Evolutionary conservation across 2,329 filamentous ascomycete genomes (phyloP), one percentile per base, ranked within the genome.

Genomic region (Didymosphaeria variabile): DNA sequence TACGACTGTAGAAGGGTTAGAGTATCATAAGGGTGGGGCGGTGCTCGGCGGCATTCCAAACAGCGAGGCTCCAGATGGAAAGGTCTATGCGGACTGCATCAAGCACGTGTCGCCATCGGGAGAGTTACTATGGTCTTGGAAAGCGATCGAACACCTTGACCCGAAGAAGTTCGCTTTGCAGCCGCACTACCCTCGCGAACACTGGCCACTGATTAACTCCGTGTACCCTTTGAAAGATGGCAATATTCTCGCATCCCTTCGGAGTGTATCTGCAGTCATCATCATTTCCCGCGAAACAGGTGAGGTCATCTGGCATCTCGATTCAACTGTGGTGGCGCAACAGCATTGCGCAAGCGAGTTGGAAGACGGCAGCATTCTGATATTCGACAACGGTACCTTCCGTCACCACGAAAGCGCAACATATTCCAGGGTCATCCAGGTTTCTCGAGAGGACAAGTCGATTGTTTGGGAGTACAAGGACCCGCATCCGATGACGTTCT

Each of bases 351-450:
- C 81, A 0, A 78, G 72, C 31, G 78, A 83, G 62, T 71, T 83
- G 5, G 67, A 75, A 0, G 70, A 78, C 26, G 80, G 81, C 5
- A 78, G 78, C 51, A 81, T 83, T 17, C 69, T 83, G 19, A 79
- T 83, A 56, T 81, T 83, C 60, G 81, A 83, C 62, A 83, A 83
- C 56, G 81, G 81, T 2, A 79, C 79, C 0, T 83, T 80, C 60
- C 72, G 81, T 5, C 68, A 75, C 15, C 73, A 74, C 21, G 71
- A 80, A 55, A 79, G 78, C 2, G 76, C 80, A 6, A 77, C 79
- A 2, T 83, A 79, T 58, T 80, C 78, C 1, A 72, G 81, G 5
- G 81, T 79, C 3, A 80, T 83, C 44, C 68, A 80, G 55, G 77
- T 83, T 13, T 72, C 74, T 2, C 73, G 76, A 1, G 61, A 63